phyloP scores from a whole-genome alignment of 805 yeast species.

The Ogataea nonfermentans region DNA sequence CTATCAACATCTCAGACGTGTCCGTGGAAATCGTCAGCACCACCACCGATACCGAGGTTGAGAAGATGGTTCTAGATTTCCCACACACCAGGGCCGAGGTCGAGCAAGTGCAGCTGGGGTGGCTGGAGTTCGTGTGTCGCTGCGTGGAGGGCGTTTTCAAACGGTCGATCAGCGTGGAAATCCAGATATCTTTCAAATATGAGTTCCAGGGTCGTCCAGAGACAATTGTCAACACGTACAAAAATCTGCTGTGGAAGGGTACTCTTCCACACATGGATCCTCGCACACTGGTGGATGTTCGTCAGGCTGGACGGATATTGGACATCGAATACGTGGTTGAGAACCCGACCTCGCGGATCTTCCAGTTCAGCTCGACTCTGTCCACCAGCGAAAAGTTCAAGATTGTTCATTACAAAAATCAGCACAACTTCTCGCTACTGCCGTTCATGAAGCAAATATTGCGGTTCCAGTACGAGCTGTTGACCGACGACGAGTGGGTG shows the following conservation, averaged over 20 bases:
- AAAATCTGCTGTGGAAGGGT: slow-evolving; percentile 46
- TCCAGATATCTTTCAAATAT: slow-evolving; percentile 21
- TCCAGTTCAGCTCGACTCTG: slow-evolving; percentile 47
- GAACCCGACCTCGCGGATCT: slow-evolving; percentile 70
- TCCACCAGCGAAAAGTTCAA: slow-evolving; percentile 25
- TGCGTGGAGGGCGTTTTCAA: slow-evolving; percentile 18
- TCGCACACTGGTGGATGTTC: slow-evolving; percentile 49
- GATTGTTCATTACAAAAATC: slow-evolving; percentile 31
- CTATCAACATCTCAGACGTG: slow-evolving; percentile 36
- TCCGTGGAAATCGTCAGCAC: slow-evolving; percentile 14
- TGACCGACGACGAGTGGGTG: slow-evolving; percentile 24
- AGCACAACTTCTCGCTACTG: slow-evolving; percentile 46
- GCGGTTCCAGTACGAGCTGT: slow-evolving; percentile 38
- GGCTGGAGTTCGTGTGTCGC: slow-evolving; percentile 17
- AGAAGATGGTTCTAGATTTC: slow-evolving; percentile 2
- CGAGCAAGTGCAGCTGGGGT: slow-evolving; percentile 2
- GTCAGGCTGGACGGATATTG: slow-evolving; percentile 20
- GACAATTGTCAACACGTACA: slow-evolving; percentile 29
- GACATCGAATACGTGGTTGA: slow-evolving; percentile 55
- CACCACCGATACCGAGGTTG: slow-evolving; percentile 11
- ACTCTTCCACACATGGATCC: slow-evolving; percentile 68
- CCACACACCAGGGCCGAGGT: slow-evolving; percentile 1
- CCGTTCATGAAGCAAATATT: slow-evolving; percentile 57
- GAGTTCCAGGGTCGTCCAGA: slow-evolving; percentile 8
- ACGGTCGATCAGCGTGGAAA: slow-evolving; percentile 24